Percentiles rank a stretch among this genome's conserved stretches.
Evolutionary conservation across 2,329 filamentous ascomycete genomes (phyloP).

Genomic region (Claviceps maximensis): DNA sequence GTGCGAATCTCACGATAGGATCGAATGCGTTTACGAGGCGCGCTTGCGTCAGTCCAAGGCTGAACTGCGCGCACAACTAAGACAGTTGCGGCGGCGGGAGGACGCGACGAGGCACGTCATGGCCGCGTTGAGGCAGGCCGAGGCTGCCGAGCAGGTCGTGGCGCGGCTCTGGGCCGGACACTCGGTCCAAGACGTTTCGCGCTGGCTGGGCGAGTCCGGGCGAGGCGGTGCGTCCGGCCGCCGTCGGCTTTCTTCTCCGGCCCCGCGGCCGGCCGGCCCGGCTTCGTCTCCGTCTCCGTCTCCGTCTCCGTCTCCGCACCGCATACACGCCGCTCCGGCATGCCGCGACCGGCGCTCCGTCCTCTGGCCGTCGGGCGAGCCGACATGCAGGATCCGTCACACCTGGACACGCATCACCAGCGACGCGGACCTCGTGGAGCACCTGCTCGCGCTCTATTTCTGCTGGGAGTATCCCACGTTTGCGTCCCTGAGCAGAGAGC

Average conservation of each 20-base stretch:
- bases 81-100: conserved; percentile 38
- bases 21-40: conserved; percentile 46
- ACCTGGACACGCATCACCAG: conserved; percentile 50
- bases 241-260: neutral
- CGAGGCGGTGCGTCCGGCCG: neutral
- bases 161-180: conserved; percentile 38
- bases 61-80: conserved; percentile 44
- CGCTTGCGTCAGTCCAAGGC: conserved; percentile 51
- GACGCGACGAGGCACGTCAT: conserved; percentile 40
- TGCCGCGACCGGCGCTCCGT: neutral
- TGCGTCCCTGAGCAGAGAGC: conserved; percentile 55
- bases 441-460: conserved; percentile 53
- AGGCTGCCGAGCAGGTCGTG: conserved; percentile 40
- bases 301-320: neutral
- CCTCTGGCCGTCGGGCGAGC: conserved; percentile 13
- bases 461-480: conserved; percentile 67
- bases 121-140: conserved; percentile 35
- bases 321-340: neutral
- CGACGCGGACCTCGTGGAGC: conserved; percentile 44
- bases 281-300: neutral
- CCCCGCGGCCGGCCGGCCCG: neutral
- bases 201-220: conserved; percentile 29
- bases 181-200: conserved; percentile 38
- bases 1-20: conserved; percentile 30
- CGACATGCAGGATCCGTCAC: conserved; percentile 9